These are phyloP conservation scores for Globisporangium barbulae DNA, from an alignment of 352 stramenopile species.

Conservation along the genomic window DNA sequence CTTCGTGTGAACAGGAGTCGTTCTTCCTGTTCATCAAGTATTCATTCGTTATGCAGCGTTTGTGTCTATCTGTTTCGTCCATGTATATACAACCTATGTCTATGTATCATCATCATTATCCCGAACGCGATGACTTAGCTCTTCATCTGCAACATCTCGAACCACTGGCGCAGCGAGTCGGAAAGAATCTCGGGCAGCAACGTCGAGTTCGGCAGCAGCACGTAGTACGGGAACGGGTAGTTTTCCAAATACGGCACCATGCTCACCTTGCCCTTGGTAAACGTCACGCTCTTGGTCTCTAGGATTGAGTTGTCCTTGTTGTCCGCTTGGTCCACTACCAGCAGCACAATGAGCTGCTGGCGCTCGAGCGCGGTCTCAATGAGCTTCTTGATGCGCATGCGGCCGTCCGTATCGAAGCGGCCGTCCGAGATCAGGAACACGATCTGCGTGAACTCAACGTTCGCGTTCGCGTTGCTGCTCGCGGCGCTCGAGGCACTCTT, in stretches of 20 bases:
- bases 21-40: neutral
- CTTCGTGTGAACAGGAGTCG: neutral
- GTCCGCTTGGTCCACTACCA: constrained; percentile 93
- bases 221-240: constrained; percentile 99
- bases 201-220: constrained; percentile 94
- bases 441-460: constrained; percentile 93
- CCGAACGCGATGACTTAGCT: constrained; percentile 19
- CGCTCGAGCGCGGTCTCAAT: constrained; percentile 97
- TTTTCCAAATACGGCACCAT: constrained; percentile 99
- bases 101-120: neutral
- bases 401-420: constrained; percentile 96
- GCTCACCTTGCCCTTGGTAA: constrained; percentile 94
- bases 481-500: constrained; percentile 49
- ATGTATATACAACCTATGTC: neutral
- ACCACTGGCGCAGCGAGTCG: constrained; percentile 99
- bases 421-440: constrained; percentile 99
- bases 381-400: constrained; percentile 92
- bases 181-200: constrained; percentile 98
- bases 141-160: constrained; percentile 95
- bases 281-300: constrained; percentile 97
- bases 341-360: constrained; percentile 97
- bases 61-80: neutral
- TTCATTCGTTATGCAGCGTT: neutral
- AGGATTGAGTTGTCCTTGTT: constrained; percentile 92
- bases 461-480: constrained; percentile 39